phyloP scores from a whole-genome alignment of 768 basidiomycete species.

The Polyporus arcularius region DNA sequence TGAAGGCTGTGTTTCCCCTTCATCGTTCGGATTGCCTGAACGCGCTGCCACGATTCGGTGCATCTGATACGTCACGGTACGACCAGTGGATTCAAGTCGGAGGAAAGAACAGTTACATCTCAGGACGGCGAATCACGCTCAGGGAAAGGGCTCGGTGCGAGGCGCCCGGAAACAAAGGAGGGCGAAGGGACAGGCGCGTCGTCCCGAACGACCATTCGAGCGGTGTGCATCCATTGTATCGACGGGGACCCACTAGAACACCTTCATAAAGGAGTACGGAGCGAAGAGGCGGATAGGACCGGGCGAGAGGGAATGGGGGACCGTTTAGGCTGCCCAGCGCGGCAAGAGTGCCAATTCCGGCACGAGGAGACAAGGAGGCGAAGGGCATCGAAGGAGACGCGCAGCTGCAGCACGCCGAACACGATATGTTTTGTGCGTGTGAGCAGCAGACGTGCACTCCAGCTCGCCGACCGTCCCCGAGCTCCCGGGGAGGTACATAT shows the following conservation, averaged over 20 bases:
- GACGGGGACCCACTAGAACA: slow-evolving; percentile 6
- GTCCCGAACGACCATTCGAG: not conserved
- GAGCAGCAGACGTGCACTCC: slow-evolving; percentile 1
- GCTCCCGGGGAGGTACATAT: slow-evolving; percentile 16
- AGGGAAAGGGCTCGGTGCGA: not conserved
- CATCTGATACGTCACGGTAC: not conserved
- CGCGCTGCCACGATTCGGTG: not conserved
- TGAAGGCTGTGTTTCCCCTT: not conserved
- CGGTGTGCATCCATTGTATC: not conserved
- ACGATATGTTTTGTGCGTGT: slow-evolving; percentile 9
- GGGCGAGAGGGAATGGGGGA: slow-evolving; percentile 1
- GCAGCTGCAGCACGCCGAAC: slow-evolving; percentile 19
- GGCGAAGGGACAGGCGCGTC: not conserved
- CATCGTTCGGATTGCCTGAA: not conserved
- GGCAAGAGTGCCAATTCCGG: slow-evolving; percentile 23
- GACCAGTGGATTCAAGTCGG: not conserved
- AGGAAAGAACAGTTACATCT: not conserved
- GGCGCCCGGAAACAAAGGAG: not conserved
- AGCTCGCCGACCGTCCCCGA: slow-evolving; percentile 7
- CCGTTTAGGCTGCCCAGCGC: not conserved
- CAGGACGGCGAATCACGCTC: not conserved
- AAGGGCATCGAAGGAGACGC: slow-evolving; percentile 6
- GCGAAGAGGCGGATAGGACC: slow-evolving; percentile 13
- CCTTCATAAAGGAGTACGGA: slow-evolving; percentile 20
- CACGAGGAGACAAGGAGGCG: slow-evolving; percentile 31